Evolutionary conservation across 2,329 filamentous ascomycete genomes (phyloP).

Genomic region (Tricladium varicosporioides): DNA sequence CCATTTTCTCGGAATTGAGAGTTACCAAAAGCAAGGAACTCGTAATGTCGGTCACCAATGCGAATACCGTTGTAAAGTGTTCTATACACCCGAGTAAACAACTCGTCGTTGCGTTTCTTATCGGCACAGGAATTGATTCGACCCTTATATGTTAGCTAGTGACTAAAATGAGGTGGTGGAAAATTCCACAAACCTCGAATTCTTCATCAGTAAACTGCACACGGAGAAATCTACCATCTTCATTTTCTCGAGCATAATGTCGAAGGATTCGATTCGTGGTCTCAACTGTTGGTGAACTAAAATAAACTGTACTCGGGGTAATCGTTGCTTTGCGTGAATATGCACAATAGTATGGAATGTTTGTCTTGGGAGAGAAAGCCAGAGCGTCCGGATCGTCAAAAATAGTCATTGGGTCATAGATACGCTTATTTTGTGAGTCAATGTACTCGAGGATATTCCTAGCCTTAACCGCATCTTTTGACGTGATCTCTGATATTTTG

Average conservation of each 20-base stretch:
- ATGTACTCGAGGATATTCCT: constrained; percentile 71
- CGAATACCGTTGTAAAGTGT: constrained; percentile 75
- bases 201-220: constrained; percentile 88
- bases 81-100: constrained; percentile 73
- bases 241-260: constrained; percentile 56
- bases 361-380: constrained; percentile 45
- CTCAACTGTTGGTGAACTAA: constrained; percentile 75
- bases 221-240: constrained; percentile 77
- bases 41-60: constrained; percentile 77
- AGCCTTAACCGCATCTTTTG: constrained; percentile 47
- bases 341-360: constrained; percentile 69
- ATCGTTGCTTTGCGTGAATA: constrained; percentile 74
- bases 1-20: constrained; percentile 92
- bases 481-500: constrained; percentile 52
- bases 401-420: constrained; percentile 70
- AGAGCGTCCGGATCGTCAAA: constrained; percentile 56
- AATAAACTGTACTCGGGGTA: constrained; percentile 81
- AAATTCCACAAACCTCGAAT: constrained; percentile 32
- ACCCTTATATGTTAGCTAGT: constrained; percentile 42
- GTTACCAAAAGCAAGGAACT: constrained; percentile 92
- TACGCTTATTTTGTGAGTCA: constrained; percentile 58
- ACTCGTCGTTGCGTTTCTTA: constrained; percentile 56
- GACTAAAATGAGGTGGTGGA: not conserved
- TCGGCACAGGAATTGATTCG: constrained; percentile 55
- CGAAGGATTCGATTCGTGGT: constrained; percentile 85